These are phyloP conservation scores for Neonectria punicea DNA, from an alignment of 2,329 filamentous ascomycete species.

Conservation along the genomic window DNA sequence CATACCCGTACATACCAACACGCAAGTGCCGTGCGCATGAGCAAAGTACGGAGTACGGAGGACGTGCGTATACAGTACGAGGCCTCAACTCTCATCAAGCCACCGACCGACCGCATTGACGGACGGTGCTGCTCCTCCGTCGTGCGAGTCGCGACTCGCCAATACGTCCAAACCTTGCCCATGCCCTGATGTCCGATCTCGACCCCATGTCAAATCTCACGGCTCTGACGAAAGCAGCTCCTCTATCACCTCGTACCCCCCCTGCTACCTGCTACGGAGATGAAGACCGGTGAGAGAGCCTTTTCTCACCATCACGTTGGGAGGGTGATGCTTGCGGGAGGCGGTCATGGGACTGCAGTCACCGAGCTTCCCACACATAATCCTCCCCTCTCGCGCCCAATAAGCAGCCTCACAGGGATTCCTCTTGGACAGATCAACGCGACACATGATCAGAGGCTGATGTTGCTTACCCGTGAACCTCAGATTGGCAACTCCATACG, in stretches of 20 bases:
- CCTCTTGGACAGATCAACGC: slow-evolving; percentile 29
- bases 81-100: neutral
- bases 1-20: neutral
- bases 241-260: slow-evolving; percentile 13
- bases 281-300: slow-evolving; percentile 15
- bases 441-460: slow-evolving; percentile 37
- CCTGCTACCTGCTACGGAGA: slow-evolving; percentile 23
- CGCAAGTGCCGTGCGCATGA: neutral
- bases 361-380: slow-evolving; percentile 4
- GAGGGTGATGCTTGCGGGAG: slow-evolving; percentile 31
- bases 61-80: neutral
- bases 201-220: slow-evolving; percentile 34
- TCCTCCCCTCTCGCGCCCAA: slow-evolving; percentile 21
- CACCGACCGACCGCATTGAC: neutral
- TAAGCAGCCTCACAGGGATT: slow-evolving; percentile 15
- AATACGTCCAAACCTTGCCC: slow-evolving; percentile 14
- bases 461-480: slow-evolving; percentile 25
- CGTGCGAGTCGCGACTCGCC: slow-evolving; percentile 1
- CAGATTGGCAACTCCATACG: slow-evolving; percentile 22
- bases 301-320: slow-evolving; percentile 24
- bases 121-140: neutral
- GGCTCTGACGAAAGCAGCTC: slow-evolving; percentile 11
- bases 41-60: too few relatives aligned
- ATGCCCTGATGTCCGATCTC: slow-evolving; percentile 30
- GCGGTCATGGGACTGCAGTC: neutral